phyloP scores from a whole-genome alignment of 208 protist species.

The Wallacemonas sp. region DNA sequence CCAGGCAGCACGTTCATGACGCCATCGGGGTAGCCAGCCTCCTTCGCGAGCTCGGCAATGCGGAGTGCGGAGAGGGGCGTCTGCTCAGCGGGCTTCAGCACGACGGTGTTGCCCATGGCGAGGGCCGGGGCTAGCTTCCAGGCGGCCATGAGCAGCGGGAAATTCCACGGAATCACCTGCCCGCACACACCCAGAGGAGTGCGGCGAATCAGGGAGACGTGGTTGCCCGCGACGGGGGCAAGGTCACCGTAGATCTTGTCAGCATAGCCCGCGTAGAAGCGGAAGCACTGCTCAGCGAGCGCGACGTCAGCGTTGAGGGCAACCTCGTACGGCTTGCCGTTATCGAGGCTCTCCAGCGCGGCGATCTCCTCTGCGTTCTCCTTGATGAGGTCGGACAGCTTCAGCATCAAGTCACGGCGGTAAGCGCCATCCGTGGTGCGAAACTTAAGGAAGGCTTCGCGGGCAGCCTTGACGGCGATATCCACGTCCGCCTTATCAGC shows the following conservation, averaged over 20 bases:
- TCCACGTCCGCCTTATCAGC: conserved; percentile 82
- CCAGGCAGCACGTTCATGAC: conserved; percentile 89
- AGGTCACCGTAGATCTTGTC: conserved; percentile 90
- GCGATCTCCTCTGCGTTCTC: conserved; percentile 65
- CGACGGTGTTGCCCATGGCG: conserved; percentile 79
- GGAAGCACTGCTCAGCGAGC: conserved; percentile 56
- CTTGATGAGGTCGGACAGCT: conserved; percentile 80
- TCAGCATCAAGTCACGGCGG: conserved; percentile 65
- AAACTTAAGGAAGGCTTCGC: conserved; percentile 57
- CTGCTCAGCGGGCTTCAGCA: conserved; percentile 92
- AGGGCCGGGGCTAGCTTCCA: conserved; percentile 90
- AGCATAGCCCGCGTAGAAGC: conserved; percentile 90
- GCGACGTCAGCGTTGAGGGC: conserved; percentile 63
- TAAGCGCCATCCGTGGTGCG: conserved; percentile 37
- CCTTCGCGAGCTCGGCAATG: conserved; percentile 67
- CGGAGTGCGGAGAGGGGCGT: conserved; percentile 85
- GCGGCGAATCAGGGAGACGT: conserved; percentile 64
- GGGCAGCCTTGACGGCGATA: conserved; percentile 75
- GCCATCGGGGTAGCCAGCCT: conserved; percentile 87
- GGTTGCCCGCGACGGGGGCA: conserved; percentile 57
- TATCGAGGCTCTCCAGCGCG: conserved; percentile 85
- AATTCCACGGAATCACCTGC: conserved; percentile 92
- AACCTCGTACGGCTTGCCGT: conserved; percentile 84
- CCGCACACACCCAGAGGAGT: conserved; percentile 87
- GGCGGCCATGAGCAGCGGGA: conserved; percentile 85